Evolutionary conservation across 2,329 filamentous ascomycete genomes (phyloP), one percentile per base, ranked within the genome.

Genomic region (Aspergillus pseudoterreus): DNA sequence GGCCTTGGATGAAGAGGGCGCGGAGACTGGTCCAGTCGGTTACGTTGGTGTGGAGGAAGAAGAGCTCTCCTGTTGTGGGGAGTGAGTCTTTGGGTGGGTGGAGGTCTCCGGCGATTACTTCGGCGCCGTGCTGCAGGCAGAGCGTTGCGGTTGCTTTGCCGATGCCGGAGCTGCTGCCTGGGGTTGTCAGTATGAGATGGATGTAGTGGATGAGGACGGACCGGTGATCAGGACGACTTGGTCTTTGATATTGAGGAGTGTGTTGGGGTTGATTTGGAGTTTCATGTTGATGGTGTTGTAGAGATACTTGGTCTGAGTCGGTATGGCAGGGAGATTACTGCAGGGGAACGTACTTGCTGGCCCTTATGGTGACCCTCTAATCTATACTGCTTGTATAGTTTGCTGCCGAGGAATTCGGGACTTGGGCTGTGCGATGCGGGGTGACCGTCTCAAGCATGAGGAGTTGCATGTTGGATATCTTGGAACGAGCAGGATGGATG

Each of bases 111-210:
- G 75, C 77, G 52, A 83, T 73, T 15, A 85, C 81, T 14, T 71
- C 74, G 24, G 81, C 82, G 17, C 81, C 82, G 1, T 77, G 64
- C 1, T 74, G 67, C 6, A 84, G 69, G 12, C 84, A 74, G 2
- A 79, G 68, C 8, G 76, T 64, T 6, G 77, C 73, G 1, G 82
- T 83, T 49, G 79, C 79, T 12, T 83, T 74, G 30, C 82, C 82
- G 48, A 85, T 85, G 14, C 83, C 83, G 2, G 81, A 82, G 0
- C 79, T 81, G 50, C 79, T 79, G 45, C 82, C 81, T 49, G 27
- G 19, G 45, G 6, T 39, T 30, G 35, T 38, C 6, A 38, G 35
- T 38, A 21, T 35, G 24, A 47, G n/a, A 14, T 41, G 42, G 35
- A 15, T n/a, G 35, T 14, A 15, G 30, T 12, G 19, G 43, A 22